Evolutionary conservation across 2,329 filamentous ascomycete genomes (phyloP).

Genomic region (Septoria linicola): DNA sequence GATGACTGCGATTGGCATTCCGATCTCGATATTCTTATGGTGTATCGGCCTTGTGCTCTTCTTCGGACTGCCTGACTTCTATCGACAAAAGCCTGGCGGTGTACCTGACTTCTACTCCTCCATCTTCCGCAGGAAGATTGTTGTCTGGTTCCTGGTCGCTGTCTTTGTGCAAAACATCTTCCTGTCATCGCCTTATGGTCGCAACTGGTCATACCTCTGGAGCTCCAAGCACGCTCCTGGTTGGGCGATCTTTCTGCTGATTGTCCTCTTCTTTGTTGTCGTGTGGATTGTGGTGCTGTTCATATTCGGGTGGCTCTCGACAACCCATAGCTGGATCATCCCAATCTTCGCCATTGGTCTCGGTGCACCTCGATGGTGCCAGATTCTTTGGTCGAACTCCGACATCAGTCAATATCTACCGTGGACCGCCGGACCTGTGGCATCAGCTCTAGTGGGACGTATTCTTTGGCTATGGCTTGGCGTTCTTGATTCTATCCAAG

Average conservation of each 20-base stretch:
- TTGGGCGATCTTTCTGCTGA: constrained; percentile 59
- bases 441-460: constrained; percentile 57
- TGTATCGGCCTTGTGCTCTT: constrained; percentile 55
- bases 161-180: constrained; percentile 68
- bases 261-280: constrained; percentile 54
- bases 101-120: constrained; percentile 66
- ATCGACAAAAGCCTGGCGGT: constrained; percentile 62
- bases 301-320: constrained; percentile 56
- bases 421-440: constrained; percentile 58
- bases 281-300: constrained; percentile 58
- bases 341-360: constrained; percentile 67
- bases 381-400: constrained; percentile 65
- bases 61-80: constrained; percentile 65
- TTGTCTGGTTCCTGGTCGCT: constrained; percentile 65
- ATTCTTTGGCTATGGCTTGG: constrained; percentile 67
- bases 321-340: constrained; percentile 64
- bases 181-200: constrained; percentile 63
- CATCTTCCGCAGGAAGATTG: constrained; percentile 61
- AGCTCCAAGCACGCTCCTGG: constrained; percentile 54
- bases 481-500: constrained; percentile 63
- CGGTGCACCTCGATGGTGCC: constrained; percentile 64
- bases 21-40: constrained; percentile 60
- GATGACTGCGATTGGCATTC: constrained; percentile 55
- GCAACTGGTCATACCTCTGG: constrained; percentile 67
- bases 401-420: constrained; percentile 62